phyloP scores from a whole-genome alignment of 768 basidiomycete genomes.

The Tricholoma saponaceum region DNA sequence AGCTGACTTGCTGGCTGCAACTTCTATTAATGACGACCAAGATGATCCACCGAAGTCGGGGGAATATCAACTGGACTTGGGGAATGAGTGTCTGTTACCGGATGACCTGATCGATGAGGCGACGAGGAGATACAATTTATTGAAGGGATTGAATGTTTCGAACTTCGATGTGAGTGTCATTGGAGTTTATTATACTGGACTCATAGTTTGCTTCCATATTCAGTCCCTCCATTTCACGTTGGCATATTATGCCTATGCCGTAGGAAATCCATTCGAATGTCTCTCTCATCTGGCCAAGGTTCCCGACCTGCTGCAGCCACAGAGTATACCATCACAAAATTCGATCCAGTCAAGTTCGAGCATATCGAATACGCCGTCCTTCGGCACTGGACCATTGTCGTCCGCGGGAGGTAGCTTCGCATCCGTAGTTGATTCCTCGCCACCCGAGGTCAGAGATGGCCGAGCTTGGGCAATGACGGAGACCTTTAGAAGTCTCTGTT shows the following conservation, averaged over 20 bases:
- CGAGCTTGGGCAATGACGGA: conserved; percentile 72
- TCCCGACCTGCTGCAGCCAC: conserved; percentile 49
- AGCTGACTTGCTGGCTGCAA: conserved; percentile 49
- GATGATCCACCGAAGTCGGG: conserved; percentile 35
- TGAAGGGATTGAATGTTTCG: conserved; percentile 46
- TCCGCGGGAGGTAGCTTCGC: conserved; percentile 50
- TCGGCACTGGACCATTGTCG: conserved; percentile 32
- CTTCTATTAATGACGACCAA: conserved; percentile 51
- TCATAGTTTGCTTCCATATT: conserved; percentile 5
- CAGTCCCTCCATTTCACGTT: conserved; percentile 67
- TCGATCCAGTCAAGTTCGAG: conserved; percentile 37
- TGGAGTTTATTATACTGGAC: not conserved
- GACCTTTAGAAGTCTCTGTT: conserved; percentile 68
- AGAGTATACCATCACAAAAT: conserved; percentile 40
- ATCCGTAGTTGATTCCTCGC: conserved; percentile 34
- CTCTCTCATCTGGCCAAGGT: conserved; percentile 54
- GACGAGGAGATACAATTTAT: conserved; percentile 43
- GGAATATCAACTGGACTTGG: conserved; percentile 38
- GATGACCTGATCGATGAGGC: conserved; percentile 60
- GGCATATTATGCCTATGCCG: conserved; percentile 79
- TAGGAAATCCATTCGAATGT: conserved; percentile 62
- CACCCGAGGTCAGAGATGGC: conserved; percentile 62
- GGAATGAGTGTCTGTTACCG: conserved; percentile 52
- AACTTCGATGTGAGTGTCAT: conserved; percentile 53
- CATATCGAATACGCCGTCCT: conserved; percentile 31